These are phyloP conservation scores for Triticum urartu DNA, from an alignment of 176 grass and related monocot species.

Conservation along the genomic window DNA sequence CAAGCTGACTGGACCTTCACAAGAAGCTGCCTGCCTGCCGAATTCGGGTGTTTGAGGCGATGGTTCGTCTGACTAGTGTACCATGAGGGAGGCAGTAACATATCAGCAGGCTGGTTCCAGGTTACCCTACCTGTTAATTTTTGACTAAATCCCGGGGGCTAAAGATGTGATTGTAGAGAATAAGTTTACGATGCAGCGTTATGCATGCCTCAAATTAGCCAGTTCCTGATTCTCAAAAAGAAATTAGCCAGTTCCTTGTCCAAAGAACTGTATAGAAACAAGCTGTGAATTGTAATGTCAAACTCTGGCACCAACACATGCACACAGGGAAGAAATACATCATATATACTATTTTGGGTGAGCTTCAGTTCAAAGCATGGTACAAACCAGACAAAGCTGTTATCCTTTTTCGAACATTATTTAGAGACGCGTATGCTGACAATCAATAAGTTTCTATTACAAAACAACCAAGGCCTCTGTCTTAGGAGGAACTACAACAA, in stretches of 20 bases:
- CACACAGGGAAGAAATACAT: background rate
- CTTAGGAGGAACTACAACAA: too few relatives aligned
- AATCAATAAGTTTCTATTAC: background rate
- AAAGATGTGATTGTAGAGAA: conserved; percentile 6
- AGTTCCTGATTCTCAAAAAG: too few relatives aligned
- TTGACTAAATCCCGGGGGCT: background rate
- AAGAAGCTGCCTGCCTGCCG: background rate
- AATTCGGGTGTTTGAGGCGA: background rate
- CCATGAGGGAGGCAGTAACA: background rate
- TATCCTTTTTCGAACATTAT: background rate
- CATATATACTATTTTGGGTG: background rate
- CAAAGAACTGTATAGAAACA: conserved; percentile 13
- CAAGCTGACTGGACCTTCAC: background rate
- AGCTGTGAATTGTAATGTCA: background rate
- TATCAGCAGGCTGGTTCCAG: background rate
- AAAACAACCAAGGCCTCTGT: too few relatives aligned
- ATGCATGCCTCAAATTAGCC: background rate
- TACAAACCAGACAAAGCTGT: background rate
- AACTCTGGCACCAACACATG: background rate
- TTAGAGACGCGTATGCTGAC: background rate
- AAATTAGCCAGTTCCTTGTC: background rate
- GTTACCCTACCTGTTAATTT: background rate
- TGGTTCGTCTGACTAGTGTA: background rate
- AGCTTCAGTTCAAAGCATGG: background rate
- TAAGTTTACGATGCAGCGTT: background rate